These are phyloP conservation scores for Neurospora pannonica DNA, from an alignment of 495 filamentous ascomycete species.

Conservation along the genomic window DNA sequence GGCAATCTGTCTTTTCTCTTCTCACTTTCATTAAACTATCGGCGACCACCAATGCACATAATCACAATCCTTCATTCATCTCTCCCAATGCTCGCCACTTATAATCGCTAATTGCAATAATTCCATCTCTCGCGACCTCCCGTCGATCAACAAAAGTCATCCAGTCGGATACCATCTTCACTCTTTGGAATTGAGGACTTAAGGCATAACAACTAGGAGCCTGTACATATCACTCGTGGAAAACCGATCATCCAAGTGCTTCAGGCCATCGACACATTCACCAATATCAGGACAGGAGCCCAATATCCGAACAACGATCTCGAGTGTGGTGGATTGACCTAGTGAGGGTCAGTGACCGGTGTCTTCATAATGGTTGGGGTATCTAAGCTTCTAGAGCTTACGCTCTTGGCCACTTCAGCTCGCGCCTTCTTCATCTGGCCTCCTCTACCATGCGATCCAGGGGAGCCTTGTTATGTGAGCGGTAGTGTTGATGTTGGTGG, in stretches of 20 bases:
- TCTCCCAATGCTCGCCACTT: not conserved
- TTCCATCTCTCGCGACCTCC: not conserved
- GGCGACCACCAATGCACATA: not conserved
- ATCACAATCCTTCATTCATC: not conserved
- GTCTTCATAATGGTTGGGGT: slow-evolving; percentile 29
- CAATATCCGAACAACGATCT: not conserved
- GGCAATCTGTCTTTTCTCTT: not conserved
- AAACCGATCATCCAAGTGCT: not conserved
- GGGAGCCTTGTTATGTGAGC: slow-evolving; percentile 5
- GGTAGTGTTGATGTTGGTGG: not conserved
- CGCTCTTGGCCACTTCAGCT: slow-evolving; percentile 30
- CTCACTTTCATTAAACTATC: not conserved
- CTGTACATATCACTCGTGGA: not conserved
- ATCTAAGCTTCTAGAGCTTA: slow-evolving; percentile 27
- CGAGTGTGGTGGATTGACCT: not conserved
- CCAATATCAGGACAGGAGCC: not conserved
- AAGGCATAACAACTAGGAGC: not conserved
- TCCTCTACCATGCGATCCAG: slow-evolving; percentile 13
- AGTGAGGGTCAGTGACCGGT: not conserved
- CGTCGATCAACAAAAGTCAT: not conserved
- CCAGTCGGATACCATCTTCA: not conserved
- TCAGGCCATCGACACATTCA: not conserved
- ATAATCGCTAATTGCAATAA: not conserved
- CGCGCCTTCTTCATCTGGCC: slow-evolving; percentile 29
- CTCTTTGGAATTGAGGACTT: not conserved